Base-by-base conservation (phyloP, 768 basidiomycete genomes). In the Leccinum imitatum region DNA sequence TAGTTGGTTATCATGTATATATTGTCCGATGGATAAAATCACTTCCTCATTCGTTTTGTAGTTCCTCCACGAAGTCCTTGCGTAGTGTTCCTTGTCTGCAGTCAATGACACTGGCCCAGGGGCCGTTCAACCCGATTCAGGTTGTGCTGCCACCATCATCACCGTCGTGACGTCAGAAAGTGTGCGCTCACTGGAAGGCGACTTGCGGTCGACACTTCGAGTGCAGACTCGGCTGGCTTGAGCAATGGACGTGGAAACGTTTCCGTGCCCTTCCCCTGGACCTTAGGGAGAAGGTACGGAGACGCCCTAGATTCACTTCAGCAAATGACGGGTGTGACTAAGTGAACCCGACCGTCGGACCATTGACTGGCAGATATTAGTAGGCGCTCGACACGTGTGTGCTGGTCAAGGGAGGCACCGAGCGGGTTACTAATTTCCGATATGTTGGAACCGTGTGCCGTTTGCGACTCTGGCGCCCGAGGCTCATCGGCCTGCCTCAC, bases 251-350 rank as follows among this genome's bases (percentile, higher is more conserved):
- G 4, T 44, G n/a, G n/a, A 9, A 44, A 44, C n/a, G n/a, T 44
- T 44, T 44, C 41, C n/a, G 7, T 39, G 39, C 39, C 15, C 8
- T 3, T 3, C 7, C 37, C 37, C 0, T 17, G 14, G 15, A 39
- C 37, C 1, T 8, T 39, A 9, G 9, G 1, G 13, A n/a, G 8
- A n/a, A n/a, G n/a, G n/a, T 44, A 0, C 3, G 0, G n/a, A 98
- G 97, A 90, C 93, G 93, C 64, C 79, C 82, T 52, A 97, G 95
- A 74, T 96, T 90, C 70, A 82, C 86, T 4, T 73, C 87, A 5
- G 90, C 89, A 19, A 30, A 98, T 46, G 19, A n/a, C 0, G n/a
- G 17, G 41, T 44, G 41, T 44, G 41, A 19, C 4, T 4, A 41
- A 41, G 39, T 41, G 3, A 4, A 8, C 17, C 17, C 14, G 6